Percentiles rank a stretch among this genome's conserved stretches.
Evolutionary conservation across 805 yeast genomes (phyloP).

Genomic region (Barnettozyma sucrosica): DNA sequence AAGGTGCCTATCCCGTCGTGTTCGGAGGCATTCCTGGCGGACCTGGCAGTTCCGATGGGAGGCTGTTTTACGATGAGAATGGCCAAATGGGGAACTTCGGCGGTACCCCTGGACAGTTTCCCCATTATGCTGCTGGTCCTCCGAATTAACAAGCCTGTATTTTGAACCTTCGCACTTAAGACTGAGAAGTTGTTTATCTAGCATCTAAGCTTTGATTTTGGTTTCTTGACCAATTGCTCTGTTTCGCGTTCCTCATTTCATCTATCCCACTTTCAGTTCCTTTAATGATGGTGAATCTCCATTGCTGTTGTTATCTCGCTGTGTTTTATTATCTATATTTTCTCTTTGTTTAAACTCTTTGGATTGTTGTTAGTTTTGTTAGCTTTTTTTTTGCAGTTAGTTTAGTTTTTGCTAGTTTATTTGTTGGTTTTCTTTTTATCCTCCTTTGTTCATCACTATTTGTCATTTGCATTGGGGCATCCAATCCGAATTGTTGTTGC

Average conservation of each 20-base stretch:
- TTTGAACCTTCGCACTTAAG: not conserved
- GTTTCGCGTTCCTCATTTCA: no score
- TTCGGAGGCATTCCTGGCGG: not conserved
- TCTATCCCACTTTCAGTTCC: not conserved
- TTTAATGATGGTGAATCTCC: not conserved
- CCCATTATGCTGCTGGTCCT: not conserved
- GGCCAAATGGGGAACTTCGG: slow-evolving; percentile 2
- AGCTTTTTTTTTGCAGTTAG: not conserved
- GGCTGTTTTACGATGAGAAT: slow-evolving; percentile 5
- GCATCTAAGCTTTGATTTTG: no score
- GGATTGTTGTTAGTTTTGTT: not conserved
- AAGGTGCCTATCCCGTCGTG: not conserved
- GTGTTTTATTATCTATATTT: no score
- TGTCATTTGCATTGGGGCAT: not conserved
- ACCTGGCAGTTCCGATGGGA: not conserved
- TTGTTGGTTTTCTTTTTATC: no score
- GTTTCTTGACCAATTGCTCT: no score
- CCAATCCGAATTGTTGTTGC: not conserved
- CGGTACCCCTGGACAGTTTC: not conserved
- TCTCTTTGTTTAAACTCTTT: not conserved
- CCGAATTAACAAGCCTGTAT: not conserved
- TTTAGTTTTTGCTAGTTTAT: not conserved
- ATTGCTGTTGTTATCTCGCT: not conserved
- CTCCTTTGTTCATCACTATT: not conserved
- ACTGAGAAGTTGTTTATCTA: no score